These are phyloP conservation scores for Botryotinia convoluta DNA, from an alignment of 2,329 filamentous ascomycete genomes.

Conservation along the genomic window DNA sequence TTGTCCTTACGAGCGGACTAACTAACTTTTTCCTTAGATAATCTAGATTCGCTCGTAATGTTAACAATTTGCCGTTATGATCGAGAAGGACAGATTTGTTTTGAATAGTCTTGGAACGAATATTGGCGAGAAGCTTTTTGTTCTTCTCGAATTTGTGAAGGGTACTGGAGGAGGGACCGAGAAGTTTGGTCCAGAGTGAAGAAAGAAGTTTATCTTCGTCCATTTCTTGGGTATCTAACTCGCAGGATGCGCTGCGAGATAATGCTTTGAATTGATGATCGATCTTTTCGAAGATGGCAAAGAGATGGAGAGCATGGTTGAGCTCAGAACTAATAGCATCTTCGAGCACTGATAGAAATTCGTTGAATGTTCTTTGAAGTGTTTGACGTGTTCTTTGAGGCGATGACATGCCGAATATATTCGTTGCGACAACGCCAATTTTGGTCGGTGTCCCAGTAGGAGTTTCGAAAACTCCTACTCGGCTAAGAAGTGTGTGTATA, in stretches of 20 bases:
- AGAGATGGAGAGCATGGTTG: slow-evolving; percentile 74
- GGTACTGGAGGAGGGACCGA: slow-evolving; percentile 70
- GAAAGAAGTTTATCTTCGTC: slow-evolving; percentile 78
- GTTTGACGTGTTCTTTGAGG: slow-evolving; percentile 78
- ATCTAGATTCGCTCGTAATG: slow-evolving; percentile 83
- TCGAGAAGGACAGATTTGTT: slow-evolving; percentile 86
- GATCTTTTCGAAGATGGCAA: slow-evolving; percentile 86
- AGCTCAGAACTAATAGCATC: slow-evolving; percentile 85
- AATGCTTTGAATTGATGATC: slow-evolving; percentile 89
- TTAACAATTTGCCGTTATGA: slow-evolving; percentile 80
- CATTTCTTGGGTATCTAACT: slow-evolving; percentile 77
- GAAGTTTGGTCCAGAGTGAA: slow-evolving; percentile 79
- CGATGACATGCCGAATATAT: slow-evolving; percentile 75
- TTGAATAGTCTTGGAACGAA: slow-evolving; percentile 77
- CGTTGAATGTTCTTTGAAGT: slow-evolving; percentile 81
- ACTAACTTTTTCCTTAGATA: slow-evolving; percentile 80
- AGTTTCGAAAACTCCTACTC: slow-evolving; percentile 59
- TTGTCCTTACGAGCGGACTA: slow-evolving; percentile 72
- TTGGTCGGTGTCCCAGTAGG: slow-evolving; percentile 58
- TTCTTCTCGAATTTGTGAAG: slow-evolving; percentile 94
- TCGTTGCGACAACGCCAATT: slow-evolving; percentile 66
- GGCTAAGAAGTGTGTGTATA: slow-evolving; percentile 72
- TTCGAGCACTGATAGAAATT: slow-evolving; percentile 83
- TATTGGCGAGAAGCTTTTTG: slow-evolving; percentile 70
- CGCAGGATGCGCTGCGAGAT: slow-evolving; percentile 78